Percentiles rank a stretch among this genome's conserved stretches.
phyloP scores from a whole-genome alignment of 345 rosid genomes.

The Syzygium aromaticum region DNA sequence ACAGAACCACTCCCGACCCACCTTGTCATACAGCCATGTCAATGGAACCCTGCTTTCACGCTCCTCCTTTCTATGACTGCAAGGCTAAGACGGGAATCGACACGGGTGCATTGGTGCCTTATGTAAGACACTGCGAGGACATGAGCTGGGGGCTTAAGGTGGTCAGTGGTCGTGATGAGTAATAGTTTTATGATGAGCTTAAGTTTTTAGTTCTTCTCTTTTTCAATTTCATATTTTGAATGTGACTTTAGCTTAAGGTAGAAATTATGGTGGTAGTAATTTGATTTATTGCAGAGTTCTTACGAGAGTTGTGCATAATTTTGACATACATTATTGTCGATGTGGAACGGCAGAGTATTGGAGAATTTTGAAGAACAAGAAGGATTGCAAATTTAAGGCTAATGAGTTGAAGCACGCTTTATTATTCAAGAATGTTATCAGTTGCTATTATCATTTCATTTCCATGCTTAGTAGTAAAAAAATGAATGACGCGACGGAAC shows the following conservation, averaged over 20 bases:
- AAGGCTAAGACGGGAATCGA: slow-evolving; percentile 50
- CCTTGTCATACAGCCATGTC: slow-evolving; percentile 57
- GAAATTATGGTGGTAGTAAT: neutral
- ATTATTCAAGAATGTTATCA: neutral
- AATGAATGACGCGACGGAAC: neutral
- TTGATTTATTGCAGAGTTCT: neutral
- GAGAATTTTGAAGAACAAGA: neutral
- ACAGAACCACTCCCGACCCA: slow-evolving; percentile 30
- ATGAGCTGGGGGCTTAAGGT: slow-evolving; percentile 71
- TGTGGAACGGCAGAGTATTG: neutral
- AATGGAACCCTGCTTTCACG: slow-evolving; percentile 77
- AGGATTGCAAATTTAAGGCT: neutral
- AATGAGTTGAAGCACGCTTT: neutral
- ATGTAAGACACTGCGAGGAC: slow-evolving; percentile 69
- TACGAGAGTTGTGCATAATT: neutral
- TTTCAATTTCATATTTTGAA: neutral
- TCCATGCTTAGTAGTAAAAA: neutral
- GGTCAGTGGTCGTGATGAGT: slow-evolving; percentile 29
- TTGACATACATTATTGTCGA: neutral
- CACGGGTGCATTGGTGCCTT: slow-evolving; percentile 40
- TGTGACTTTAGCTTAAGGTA: neutral
- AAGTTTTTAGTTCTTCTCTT: neutral
- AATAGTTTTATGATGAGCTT: slow-evolving; percentile 1
- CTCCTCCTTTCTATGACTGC: slow-evolving; percentile 70
- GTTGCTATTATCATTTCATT: neutral